Evolutionary conservation across 768 basidiomycete genomes (phyloP), one percentile per base, ranked within the genome.

Genomic region (Phlebiopsis gigantea): DNA sequence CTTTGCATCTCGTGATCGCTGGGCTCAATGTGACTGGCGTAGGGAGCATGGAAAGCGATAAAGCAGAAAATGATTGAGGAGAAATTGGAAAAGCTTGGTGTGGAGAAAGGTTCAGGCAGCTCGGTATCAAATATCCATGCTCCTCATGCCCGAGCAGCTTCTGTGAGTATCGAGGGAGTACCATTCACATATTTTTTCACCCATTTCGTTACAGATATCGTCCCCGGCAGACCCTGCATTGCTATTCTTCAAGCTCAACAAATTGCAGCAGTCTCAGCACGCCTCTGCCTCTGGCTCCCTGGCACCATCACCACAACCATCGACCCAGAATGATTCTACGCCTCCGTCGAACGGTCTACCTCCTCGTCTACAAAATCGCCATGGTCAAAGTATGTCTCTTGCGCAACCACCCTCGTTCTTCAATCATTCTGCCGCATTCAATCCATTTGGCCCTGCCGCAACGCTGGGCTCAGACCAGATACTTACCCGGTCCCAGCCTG

Each of bases 181-280:
- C 61, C n/a, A 1, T 48, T 52, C 22, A 19, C 42, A 34, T 50
- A 24, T 45, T 54, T 26, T 56, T 56, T 57, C 59, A 64, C 22
- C 63, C 55, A 34, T 45, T 19, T 28, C 22, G 44, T 46, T 57
- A 22, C 65, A 93, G 91, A 89, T 93, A 71, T 93, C 91, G 1
- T 92, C 90, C n/a, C 90, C 91, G 26, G 90, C 90, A 4, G 91
- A 93, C 66, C 90, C 91, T 26, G 87, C 88, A 19, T 70, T 93
- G 22, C 75, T 93, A 19, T 79, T 83, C 61, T 91, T 87, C 73
- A 92, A 90, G 69, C 75, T 93, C 44, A 90, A 90, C 72, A 90
- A 90, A 70, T 75, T 93, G 9, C 90, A 90, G 60, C 85, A 85
- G 70, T 79, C 85, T 0, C 87, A 89, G 54, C 79, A 62, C 52